Conservation (phyloP, 1,139 yeast species). For the Pneumocystis carinii region DNA sequence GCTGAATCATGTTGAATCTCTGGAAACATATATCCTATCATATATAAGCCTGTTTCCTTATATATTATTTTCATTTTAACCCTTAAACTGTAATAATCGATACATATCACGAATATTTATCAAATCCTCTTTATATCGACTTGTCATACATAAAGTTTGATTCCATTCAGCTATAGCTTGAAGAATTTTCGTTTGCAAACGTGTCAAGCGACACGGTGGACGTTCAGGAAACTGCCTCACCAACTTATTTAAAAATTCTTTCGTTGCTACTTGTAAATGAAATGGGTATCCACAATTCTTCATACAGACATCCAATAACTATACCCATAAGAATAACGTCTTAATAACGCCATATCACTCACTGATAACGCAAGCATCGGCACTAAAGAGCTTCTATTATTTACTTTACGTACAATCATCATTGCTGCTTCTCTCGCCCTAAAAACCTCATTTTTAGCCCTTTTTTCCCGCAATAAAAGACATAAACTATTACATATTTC, state of each 20-base stretch:
- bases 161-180: conserved; percentile 96
- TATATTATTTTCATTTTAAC: conserved; percentile 25
- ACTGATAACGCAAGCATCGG: conserved; percentile 38
- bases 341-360: background rate
- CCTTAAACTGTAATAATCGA: conserved; percentile 68
- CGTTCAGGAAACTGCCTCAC: conserved; percentile 89
- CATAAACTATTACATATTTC: conserved; percentile 28
- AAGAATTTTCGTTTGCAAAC: conserved; percentile 69
- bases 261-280: conserved; percentile 85
- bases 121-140: conserved; percentile 79
- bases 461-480: conserved; percentile 22
- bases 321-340: conserved; percentile 15
- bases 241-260: conserved; percentile 83
- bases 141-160: conserved; percentile 81
- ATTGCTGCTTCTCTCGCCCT: conserved; percentile 83
- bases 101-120: conserved; percentile 94
- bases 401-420: conserved; percentile 71
- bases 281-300: conserved; percentile 97
- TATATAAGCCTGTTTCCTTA: background rate
- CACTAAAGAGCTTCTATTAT: conserved; percentile 72
- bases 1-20: conserved; percentile 81
- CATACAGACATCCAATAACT: conserved; percentile 69
- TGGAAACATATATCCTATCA: conserved; percentile 60
- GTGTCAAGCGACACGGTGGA: conserved; percentile 74
- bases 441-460: background rate